These are phyloP conservation scores for Herpetospermum pedunculosum DNA, from an alignment of 306 rosid genomes.

Conservation along the genomic window DNA sequence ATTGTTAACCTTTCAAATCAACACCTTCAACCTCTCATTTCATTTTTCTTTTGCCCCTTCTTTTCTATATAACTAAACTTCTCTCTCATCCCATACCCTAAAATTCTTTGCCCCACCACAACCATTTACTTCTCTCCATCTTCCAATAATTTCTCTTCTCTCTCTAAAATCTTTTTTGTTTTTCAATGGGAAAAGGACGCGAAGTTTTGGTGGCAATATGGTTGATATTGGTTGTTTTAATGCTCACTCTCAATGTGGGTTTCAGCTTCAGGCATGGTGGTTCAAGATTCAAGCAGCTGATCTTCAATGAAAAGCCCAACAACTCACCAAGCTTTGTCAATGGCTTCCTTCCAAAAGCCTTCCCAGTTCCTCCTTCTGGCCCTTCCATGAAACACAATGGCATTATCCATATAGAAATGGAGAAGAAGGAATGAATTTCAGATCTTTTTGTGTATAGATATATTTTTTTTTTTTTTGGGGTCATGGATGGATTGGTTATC, in stretches of 20 bases:
- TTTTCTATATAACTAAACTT: background rate
- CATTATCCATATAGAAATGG: constrained; percentile 8
- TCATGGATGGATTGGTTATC: background rate
- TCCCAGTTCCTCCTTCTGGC: constrained; percentile 66
- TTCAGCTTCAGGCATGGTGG: constrained; percentile 10
- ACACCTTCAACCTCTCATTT: too few relatives aligned
- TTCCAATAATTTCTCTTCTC: too few relatives aligned
- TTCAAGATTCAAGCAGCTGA: background rate
- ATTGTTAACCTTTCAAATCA: background rate
- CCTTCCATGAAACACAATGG: constrained; percentile 74
- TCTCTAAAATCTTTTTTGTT: too few relatives aligned
- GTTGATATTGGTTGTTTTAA: background rate
- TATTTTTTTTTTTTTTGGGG: background rate
- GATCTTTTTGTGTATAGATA: background rate
- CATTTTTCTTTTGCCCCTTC: background rate
- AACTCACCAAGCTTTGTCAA: constrained; percentile 20
- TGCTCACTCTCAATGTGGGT: background rate
- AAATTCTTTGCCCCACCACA: too few relatives aligned
- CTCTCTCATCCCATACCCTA: background rate
- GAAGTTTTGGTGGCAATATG: background rate
- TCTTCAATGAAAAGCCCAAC: too few relatives aligned
- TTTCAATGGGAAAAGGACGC: background rate
- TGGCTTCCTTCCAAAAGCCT: constrained; percentile 55
- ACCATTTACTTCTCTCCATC: too few relatives aligned
- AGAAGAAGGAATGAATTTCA: background rate